These are phyloP conservation scores for Lodderomyces parapsilosis DNA, from an alignment of 1,139 yeast genomes.

Conservation along the genomic window DNA sequence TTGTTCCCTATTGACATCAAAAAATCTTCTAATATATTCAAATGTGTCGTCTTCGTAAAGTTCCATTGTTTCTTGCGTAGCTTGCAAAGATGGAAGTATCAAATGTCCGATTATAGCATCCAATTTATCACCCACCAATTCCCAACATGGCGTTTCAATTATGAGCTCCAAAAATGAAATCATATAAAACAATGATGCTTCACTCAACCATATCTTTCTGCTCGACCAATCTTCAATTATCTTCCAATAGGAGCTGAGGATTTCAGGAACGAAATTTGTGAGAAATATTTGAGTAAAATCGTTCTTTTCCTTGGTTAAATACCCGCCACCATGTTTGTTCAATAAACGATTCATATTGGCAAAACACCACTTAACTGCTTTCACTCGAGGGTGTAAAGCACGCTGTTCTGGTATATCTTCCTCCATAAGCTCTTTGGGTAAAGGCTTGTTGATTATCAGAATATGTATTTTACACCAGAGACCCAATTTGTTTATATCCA, in stretches of 20 bases:
- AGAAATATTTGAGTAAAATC: constrained; percentile 50
- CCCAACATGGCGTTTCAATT: constrained; percentile 54
- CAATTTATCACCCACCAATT: constrained; percentile 52
- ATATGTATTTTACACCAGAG: constrained; percentile 66
- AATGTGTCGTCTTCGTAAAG: constrained; percentile 72
- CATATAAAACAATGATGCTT: constrained; percentile 58
- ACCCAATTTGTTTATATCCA: constrained; percentile 49
- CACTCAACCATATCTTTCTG: constrained; percentile 59
- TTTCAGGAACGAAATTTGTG: constrained; percentile 57
- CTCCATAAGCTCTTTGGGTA: constrained; percentile 36
- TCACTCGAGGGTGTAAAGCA: constrained; percentile 47
- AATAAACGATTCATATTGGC: constrained; percentile 64
- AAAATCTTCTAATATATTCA: constrained; percentile 68
- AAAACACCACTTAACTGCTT: constrained; percentile 72
- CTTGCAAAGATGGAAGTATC: constrained; percentile 62
- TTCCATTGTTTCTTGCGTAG: constrained; percentile 55
- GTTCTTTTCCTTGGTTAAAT: constrained; percentile 31
- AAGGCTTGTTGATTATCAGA: constrained; percentile 45
- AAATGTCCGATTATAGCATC: constrained; percentile 59
- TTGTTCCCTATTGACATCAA: constrained; percentile 68
- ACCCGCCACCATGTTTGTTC: constrained; percentile 54
- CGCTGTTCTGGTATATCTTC: constrained; percentile 37
- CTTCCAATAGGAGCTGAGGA: constrained; percentile 57
- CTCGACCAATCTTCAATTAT: constrained; percentile 60
- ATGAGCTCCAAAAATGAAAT: constrained; percentile 65